phyloP scores from a whole-genome alignment of 352 stramenopile genomes.

The Phytophthora litchii region DNA sequence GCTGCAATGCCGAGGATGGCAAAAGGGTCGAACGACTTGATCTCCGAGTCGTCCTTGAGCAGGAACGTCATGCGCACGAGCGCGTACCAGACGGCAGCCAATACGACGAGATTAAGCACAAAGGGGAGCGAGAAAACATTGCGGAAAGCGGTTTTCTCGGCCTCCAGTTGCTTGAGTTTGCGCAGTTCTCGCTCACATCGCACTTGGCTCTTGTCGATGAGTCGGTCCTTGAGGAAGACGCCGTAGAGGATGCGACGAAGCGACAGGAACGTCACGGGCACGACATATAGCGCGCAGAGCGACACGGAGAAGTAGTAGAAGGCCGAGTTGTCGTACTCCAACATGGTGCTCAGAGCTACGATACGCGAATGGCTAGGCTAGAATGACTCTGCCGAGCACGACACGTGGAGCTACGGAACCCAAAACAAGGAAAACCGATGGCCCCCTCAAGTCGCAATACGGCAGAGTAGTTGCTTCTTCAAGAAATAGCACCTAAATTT shows the following conservation, averaged over 20 bases:
- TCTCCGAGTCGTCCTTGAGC: conserved; percentile 96
- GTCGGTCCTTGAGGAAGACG: conserved; percentile 86
- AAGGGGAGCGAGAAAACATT: conserved; percentile 87
- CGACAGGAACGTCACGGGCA: conserved; percentile 94
- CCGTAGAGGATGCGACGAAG: conserved; percentile 87
- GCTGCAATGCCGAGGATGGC: conserved; percentile 95
- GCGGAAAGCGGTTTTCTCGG: conserved; percentile 84
- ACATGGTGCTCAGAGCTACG: conserved; percentile 61
- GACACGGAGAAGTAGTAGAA: conserved; percentile 99
- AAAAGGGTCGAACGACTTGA: conserved; percentile 99
- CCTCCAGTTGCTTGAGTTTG: conserved; percentile 88
- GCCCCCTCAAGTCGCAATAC: not conserved
- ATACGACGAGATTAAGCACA: conserved; percentile 74
- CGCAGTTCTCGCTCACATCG: conserved; percentile 83
- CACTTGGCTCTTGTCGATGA: conserved; percentile 86
- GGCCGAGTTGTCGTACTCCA: conserved; percentile 99
- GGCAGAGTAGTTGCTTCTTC: too few relatives aligned
- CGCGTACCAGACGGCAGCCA: conserved; percentile 77
- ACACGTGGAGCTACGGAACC: conserved; percentile 32
- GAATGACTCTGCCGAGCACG: conserved; percentile 1
- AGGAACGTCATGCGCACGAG: conserved; percentile 91
- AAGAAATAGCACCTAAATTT: not conserved
- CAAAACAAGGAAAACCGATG: conserved; percentile 19
- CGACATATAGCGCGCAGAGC: conserved; percentile 95
- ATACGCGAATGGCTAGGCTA: conserved; percentile 22